Percentiles rank a stretch among this genome's conserved stretches.
These are phyloP conservation scores for Phytophthora sojae DNA, from an alignment of 352 stramenopile species.

Conservation along the genomic window DNA sequence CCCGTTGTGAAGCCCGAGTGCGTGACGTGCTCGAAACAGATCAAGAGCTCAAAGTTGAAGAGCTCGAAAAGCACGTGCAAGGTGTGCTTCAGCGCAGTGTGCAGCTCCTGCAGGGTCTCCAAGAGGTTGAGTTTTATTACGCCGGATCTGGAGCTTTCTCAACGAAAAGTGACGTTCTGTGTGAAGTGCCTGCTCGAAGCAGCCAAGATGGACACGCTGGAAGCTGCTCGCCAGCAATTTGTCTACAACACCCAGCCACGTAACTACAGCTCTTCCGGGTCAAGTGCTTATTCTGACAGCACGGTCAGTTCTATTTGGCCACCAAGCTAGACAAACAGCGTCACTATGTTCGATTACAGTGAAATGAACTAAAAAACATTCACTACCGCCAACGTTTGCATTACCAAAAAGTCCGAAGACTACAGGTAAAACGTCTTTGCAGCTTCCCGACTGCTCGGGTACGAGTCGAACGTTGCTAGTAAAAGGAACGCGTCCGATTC, in stretches of 20 bases:
- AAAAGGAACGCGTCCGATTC: too few relatives aligned
- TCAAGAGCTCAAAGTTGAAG: constrained; percentile 6
- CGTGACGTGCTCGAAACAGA: constrained; percentile 17
- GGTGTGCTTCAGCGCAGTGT: constrained; percentile 16
- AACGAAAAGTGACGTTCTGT: constrained; percentile 32
- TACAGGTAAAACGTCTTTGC: too few relatives aligned
- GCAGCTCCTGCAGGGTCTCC: constrained; percentile 5
- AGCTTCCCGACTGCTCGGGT: too few relatives aligned
- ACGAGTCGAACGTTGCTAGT: too few relatives aligned
- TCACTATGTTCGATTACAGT: neutral
- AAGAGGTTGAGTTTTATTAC: constrained; percentile 20
- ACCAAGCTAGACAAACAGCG: neutral
- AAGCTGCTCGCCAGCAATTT: constrained; percentile 1
- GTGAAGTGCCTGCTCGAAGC: constrained; percentile 20
- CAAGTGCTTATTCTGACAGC: neutral
- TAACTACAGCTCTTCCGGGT: neutral
- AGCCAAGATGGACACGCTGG: constrained; percentile 6
- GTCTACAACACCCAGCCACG: neutral
- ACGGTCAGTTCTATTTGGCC: neutral
- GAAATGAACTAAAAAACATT: neutral
- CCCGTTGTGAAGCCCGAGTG: neutral
- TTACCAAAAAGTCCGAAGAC: too few relatives aligned
- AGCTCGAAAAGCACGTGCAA: constrained; percentile 14
- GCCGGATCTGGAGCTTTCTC: constrained; percentile 10
- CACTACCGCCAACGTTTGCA: too few relatives aligned